Base-by-base conservation (phyloP, 2,329 filamentous ascomycete species). In the Aspergillus pseudonomiae region DNA sequence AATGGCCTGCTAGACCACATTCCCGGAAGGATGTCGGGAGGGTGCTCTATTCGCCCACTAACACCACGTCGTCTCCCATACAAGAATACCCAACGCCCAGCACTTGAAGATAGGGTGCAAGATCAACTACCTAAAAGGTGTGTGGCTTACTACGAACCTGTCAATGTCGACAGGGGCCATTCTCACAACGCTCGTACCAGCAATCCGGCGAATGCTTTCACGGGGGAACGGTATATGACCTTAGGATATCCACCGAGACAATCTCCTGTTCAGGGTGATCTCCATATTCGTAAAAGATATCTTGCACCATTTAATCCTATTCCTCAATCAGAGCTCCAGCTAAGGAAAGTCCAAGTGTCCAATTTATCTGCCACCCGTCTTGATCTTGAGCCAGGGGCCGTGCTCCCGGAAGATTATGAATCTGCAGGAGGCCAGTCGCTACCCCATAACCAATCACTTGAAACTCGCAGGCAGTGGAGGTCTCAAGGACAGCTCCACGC, bases 101-200 rank as follows among this genome's bases (percentile, higher is more conserved):
- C 28, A 26, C 19, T 67, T 52, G 66, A 73, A 57, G 70, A 72
- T 56, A 66, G 69, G 57, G 63, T 65, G 50, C 70, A 70, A 57
- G 67, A 70, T 64, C 73, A 72, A 39, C 65, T 65, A 36, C 64
- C 67, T 43, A 80, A 79, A 66, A 75, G 76, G 62, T 74, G 76
- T 26, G 57, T 78, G 61, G 69, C 71, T 45, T 67, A 70, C 59
- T 67, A 73, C 43, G 66, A 71, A 36, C 63, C 65, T 60, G 52
- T 63, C 24, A 64, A 62, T 50, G n/a, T 55, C n/a, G 57, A 65
- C 30, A 63, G 68, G 2, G 39, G 64, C 26, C 65, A 58, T 53
- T 55, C 58, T 57, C 65, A 58, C 41, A 57, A 64, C 45, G 61
- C 67, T 59, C 30, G 64, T 28, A 56, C 57, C 52, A 21, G 57